phyloP scores from a whole-genome alignment of 164 flowering plant genomes.

The Aristolochia californica region DNA sequence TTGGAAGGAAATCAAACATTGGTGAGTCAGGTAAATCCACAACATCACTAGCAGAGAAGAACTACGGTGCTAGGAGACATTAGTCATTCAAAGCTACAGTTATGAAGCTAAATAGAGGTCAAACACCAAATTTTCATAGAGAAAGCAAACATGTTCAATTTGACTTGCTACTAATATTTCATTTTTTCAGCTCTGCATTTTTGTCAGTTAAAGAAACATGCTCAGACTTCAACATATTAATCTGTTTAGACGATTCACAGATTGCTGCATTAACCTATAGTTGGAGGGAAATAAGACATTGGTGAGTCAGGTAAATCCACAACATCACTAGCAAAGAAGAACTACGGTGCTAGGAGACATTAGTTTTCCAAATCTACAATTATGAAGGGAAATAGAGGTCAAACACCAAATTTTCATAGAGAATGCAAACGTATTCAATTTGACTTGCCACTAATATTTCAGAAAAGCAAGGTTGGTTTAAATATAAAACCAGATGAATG shows the following conservation, averaged over 20 bases:
- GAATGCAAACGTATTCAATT: too few relatives aligned
- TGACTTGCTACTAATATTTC: background rate
- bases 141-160: too few relatives aligned
- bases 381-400: too few relatives aligned
- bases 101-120: background rate
- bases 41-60: background rate
- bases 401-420: too few relatives aligned
- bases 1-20: background rate
- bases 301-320: too few relatives aligned
- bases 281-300: too few relatives aligned
- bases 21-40: background rate
- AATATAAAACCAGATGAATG: too few relatives aligned
- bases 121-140: background rate
- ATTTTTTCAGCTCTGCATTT: constrained; percentile 25
- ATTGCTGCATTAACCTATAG: constrained; percentile 32
- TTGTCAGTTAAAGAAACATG: constrained; percentile 34
- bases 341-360: too few relatives aligned
- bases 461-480: too few relatives aligned
- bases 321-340: too few relatives aligned
- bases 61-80: background rate
- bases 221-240: constrained; percentile 42
- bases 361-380: too few relatives aligned
- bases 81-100: background rate
- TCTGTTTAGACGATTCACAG: constrained; percentile 52
- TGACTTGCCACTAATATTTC: too few relatives aligned